phyloP scores from a whole-genome alignment of 805 yeast species.

The Middelhovenomyces tepae region DNA sequence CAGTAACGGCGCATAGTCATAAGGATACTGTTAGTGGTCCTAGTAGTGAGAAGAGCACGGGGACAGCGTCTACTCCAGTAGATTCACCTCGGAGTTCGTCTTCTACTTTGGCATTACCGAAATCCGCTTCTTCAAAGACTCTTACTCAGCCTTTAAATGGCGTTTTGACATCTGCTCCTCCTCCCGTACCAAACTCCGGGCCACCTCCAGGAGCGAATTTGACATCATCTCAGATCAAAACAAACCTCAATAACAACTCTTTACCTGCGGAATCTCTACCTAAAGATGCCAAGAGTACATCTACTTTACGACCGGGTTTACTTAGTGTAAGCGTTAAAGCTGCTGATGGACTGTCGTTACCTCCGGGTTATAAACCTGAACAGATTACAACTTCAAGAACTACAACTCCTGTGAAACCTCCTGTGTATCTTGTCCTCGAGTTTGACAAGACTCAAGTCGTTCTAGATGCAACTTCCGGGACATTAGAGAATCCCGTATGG shows the following conservation, averaged over 20 bases:
- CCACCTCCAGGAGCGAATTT: too few relatives aligned
- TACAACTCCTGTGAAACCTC: conserved; percentile 29
- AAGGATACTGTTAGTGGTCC: too few relatives aligned
- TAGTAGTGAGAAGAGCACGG: too few relatives aligned
- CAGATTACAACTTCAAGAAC: conserved; percentile 40
- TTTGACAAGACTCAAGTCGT: conserved; percentile 90
- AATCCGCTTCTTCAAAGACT: too few relatives aligned
- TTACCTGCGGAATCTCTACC: background rate
- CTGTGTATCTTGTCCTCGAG: conserved; percentile 81
- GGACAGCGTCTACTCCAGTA: too few relatives aligned
- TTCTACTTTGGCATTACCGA: too few relatives aligned
- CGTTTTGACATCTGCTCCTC: too few relatives aligned
- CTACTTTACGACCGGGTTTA: conserved; percentile 49
- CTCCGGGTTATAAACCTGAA: conserved; percentile 32
- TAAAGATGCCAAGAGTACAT: conserved; percentile 7
- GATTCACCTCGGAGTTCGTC: too few relatives aligned
- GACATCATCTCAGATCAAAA: too few relatives aligned
- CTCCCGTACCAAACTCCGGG: too few relatives aligned
- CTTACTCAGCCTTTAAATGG: too few relatives aligned
- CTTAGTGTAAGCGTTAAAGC: conserved; percentile 70
- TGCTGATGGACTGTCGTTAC: conserved; percentile 59
- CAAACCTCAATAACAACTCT: conserved; percentile 1
- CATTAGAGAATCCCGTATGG: conserved; percentile 70
- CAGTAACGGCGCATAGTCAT: too few relatives aligned
- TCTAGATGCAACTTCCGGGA: conserved; percentile 78